phyloP scores from a whole-genome alignment of 805 yeast genomes.

The Monosporozyma servazzii region DNA sequence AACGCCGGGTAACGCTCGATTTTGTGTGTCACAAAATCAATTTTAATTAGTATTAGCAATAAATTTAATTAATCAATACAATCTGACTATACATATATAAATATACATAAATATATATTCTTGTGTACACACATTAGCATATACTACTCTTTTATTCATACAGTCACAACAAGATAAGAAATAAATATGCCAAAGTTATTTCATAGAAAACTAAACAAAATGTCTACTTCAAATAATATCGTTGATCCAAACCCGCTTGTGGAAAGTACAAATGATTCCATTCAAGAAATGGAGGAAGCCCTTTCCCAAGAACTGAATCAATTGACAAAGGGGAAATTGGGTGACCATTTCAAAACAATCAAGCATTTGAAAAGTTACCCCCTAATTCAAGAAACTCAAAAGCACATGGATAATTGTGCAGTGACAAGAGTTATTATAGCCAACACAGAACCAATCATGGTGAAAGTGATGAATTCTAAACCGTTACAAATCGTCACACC shows the following conservation, averaged over 20 bases:
- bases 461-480: constrained; percentile 23
- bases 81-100: too few species aligned
- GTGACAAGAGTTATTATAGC: constrained; percentile 30
- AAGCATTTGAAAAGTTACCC: constrained; percentile 42
- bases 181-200: constrained; percentile 4
- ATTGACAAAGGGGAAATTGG: not conserved
- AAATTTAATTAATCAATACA: too few species aligned
- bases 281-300: not conserved
- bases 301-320: not conserved
- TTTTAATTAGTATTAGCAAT: not conserved
- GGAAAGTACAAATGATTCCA: not conserved
- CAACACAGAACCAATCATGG: constrained; percentile 27
- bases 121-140: not conserved
- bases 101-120: not conserved
- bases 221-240: not conserved
- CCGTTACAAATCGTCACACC: constrained; percentile 34
- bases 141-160: not conserved
- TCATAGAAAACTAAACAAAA: constrained; percentile 1
- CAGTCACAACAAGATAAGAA: not conserved
- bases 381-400: constrained; percentile 35
- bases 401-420: constrained; percentile 30
- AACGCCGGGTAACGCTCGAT: too few species aligned
- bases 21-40: not conserved
- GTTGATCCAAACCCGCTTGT: not conserved
- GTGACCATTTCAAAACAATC: constrained; percentile 25